These are phyloP conservation scores for Daldinia bambusicola DNA, from an alignment of 495 filamentous ascomycete species.

Conservation along the genomic window DNA sequence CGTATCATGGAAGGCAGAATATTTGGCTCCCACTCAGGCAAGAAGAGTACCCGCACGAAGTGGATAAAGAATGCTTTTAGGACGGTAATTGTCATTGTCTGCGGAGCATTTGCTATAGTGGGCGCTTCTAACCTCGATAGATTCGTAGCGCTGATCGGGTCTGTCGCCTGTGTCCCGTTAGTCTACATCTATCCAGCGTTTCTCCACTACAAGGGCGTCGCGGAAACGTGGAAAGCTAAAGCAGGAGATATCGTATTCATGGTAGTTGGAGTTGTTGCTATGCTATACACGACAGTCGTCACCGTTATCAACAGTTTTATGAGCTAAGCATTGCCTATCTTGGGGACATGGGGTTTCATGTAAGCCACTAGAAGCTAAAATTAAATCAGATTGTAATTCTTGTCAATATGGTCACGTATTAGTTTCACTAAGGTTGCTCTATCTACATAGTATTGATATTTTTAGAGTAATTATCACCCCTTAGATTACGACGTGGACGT, in stretches of 20 bases:
- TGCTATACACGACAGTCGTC: constrained; percentile 70
- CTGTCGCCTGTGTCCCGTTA: constrained; percentile 78
- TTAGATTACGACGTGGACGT: not conserved
- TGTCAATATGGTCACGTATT: constrained; percentile 1
- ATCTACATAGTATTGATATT: too few relatives aligned
- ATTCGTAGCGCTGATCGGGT: constrained; percentile 72
- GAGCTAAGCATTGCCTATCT: constrained; percentile 22
- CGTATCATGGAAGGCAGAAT: constrained; percentile 67
- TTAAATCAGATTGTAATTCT: constrained; percentile 9
- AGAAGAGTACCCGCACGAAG: constrained; percentile 62
- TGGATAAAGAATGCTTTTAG: constrained; percentile 75
- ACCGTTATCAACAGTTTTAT: constrained; percentile 61
- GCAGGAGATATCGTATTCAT: constrained; percentile 65
- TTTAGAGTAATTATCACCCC: not conserved
- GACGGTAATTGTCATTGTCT: constrained; percentile 57
- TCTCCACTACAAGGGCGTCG: constrained; percentile 69
- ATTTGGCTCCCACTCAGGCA: constrained; percentile 67
- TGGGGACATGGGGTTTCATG: not conserved
- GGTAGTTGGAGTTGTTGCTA: constrained; percentile 64
- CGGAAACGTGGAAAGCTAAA: constrained; percentile 58
- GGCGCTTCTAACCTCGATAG: constrained; percentile 70
- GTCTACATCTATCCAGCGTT: constrained; percentile 93
- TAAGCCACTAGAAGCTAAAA: not conserved
- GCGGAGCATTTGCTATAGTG: constrained; percentile 61
- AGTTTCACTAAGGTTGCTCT: constrained; percentile 17